A percentile compares a stretch with the other conserved stretches of the same genome.
These are phyloP conservation scores for Sonneratia alba DNA, from an alignment of 345 rosid species.

Conservation along the genomic window DNA sequence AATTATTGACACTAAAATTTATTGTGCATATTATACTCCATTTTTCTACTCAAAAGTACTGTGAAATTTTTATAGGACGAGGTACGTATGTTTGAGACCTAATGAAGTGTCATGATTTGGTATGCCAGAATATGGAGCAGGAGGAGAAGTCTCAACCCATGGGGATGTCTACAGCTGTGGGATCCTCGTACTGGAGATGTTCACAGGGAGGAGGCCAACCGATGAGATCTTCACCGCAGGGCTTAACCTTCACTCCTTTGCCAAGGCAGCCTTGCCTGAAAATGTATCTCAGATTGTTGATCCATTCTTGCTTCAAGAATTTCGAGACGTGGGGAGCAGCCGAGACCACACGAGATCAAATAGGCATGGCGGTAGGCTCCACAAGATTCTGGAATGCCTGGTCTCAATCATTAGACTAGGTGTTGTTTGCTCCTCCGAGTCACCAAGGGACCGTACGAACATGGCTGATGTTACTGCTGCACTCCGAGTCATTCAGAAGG, in stretches of 20 bases:
- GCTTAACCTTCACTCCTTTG: constrained; percentile 7
- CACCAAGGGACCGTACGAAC: neutral
- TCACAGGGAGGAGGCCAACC: constrained; percentile 13
- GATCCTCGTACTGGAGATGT: constrained; percentile 17
- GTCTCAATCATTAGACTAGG: neutral
- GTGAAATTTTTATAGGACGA: too few species aligned
- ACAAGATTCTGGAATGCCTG: neutral
- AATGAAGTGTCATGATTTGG: neutral
- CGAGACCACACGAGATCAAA: neutral
- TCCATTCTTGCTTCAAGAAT: neutral
- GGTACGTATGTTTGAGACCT: neutral
- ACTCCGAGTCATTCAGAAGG: neutral
- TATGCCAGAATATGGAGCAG: constrained; percentile 12
- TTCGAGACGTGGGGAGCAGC: neutral
- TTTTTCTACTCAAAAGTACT: too few species aligned
- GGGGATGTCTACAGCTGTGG: constrained; percentile 22
- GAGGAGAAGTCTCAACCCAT: constrained; percentile 9
- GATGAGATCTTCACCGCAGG: constrained; percentile 2
- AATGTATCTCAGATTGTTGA: constrained; percentile 6
- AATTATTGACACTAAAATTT: neutral
- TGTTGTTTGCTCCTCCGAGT: neutral
- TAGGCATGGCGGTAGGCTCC: neutral
- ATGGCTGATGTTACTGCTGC: neutral
- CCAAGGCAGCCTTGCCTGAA: constrained; percentile 7
- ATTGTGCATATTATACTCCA: too few species aligned